Evolutionary conservation across 192 early-diverging fungal species (phyloP).

Genomic region (Backusella australiensis): DNA sequence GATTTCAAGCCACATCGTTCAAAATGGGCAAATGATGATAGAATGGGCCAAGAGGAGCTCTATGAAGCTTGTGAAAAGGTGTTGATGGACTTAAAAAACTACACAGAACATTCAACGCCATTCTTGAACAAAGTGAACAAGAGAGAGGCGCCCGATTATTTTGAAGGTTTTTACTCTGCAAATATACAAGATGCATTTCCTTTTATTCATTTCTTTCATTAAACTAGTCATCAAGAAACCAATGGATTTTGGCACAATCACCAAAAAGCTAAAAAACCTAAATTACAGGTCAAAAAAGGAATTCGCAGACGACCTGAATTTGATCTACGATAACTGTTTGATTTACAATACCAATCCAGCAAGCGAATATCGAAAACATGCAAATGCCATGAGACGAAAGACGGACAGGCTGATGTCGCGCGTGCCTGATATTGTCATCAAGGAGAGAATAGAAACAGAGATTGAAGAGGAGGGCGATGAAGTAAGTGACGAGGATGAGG

Average conservation of each 20-base stretch:
- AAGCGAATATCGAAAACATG: constrained; percentile 82
- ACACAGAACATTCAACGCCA: constrained; percentile 77
- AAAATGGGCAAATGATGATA: constrained; percentile 88
- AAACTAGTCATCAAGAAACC: constrained; percentile 80
- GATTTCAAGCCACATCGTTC: constrained; percentile 79
- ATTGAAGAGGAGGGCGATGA: constrained; percentile 61
- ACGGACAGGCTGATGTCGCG: constrained; percentile 70
- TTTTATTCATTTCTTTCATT: constrained; percentile 1
- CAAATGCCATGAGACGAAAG: constrained; percentile 72
- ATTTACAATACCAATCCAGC: constrained; percentile 85
- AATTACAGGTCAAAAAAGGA: constrained; percentile 83
- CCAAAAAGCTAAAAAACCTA: constrained; percentile 77
- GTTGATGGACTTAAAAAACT: constrained; percentile 76
- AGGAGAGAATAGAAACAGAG: constrained; percentile 43
- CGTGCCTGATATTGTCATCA: constrained; percentile 77
- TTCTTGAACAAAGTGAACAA: constrained; percentile 87
- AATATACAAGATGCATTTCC: background rate
- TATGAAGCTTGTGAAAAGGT: constrained; percentile 87
- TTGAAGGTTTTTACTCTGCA: constrained; percentile 46
- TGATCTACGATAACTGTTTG: constrained; percentile 92
- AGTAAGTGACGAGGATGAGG: constrained; percentile 39
- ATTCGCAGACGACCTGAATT: constrained; percentile 80
- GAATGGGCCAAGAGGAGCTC: constrained; percentile 85
- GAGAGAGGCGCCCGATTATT: constrained; percentile 92
- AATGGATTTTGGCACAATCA: constrained; percentile 91